Evolutionary conservation across 305 asterid species (phyloP), one percentile per base, ranked within the genome.

Genomic region (Fraxinus floribunda): DNA sequence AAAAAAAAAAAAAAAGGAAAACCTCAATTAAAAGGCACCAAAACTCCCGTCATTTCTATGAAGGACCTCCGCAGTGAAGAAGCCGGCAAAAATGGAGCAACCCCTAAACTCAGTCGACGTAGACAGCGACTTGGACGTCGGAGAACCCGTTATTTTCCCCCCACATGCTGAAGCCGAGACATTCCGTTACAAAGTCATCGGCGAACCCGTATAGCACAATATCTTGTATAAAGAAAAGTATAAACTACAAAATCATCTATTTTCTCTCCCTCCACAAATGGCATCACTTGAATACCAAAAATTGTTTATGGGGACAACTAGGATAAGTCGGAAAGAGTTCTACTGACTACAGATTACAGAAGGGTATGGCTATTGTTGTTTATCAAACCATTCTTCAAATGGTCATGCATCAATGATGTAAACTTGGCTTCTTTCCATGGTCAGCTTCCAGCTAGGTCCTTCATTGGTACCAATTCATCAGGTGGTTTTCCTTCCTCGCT

Each of bases 191-290:
- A 26, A 26, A 26, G 1, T 26, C 29, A 26, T 26, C 29, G 29
- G 1, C 29, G 29, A 26, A 26, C 29, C 29, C 1, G 29, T 26
- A 26, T 26, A 80, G 80, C 84, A 88, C 82, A 88, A 77, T 85
- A 79, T 85, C 90, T 78, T 80, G 79, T 66, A 79, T 83, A 75
- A 73, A 71, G 80, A 80, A 80, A 89, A 57, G 55, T 79, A 84
- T 83, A 82, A 86, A 74, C 83, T 84, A 83, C 84, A 78, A 78
- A 78, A n/a, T 83, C 89, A 84, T 86, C 91, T 87, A 86, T 85
- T 81, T 79, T 82, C 86, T 84, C 83, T 79, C 88, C 88, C 91
- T 74, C 80, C 88, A 86, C 73, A 83, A 87, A 82, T 78, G 86
- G 83, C 78, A 80, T 89, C 91, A 85, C 92, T 87, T 82, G 88